A percentile compares a stretch with the other conserved stretches of the same genome.
These are phyloP conservation scores for Claviceps capensis DNA, from an alignment of 2,329 filamentous ascomycete species.

Conservation along the genomic window DNA sequence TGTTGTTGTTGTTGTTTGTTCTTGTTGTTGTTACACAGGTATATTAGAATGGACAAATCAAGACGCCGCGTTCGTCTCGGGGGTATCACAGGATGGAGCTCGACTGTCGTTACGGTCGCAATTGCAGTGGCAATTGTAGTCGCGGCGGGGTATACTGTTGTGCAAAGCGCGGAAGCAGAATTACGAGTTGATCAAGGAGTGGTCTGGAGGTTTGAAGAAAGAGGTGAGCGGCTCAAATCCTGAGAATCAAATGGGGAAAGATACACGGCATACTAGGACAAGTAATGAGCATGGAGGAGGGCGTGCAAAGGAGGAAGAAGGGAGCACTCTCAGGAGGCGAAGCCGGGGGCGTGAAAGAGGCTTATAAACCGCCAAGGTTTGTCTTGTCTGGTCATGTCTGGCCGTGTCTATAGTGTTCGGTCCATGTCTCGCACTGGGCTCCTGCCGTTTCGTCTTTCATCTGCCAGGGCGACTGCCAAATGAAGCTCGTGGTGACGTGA, in stretches of 20 bases:
- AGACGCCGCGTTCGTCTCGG: conserved; percentile 2
- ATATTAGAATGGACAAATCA: background rate
- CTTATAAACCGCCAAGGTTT: conserved; percentile 1
- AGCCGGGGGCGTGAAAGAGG: background rate
- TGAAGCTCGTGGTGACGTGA: conserved; percentile 10
- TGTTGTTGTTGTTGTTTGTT: background rate
- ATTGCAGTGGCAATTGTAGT: conserved; percentile 4
- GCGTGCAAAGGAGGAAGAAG: conserved; percentile 5
- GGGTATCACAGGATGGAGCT: conserved; percentile 17
- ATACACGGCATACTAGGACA: no score
- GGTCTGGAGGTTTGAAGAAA: no score
- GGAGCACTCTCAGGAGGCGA: background rate
- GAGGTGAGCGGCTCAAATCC: no score
- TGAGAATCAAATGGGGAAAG: conserved; percentile 3
- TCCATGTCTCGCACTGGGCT: background rate
- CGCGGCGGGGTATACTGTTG: conserved; percentile 10
- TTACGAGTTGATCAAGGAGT: background rate
- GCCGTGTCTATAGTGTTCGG: background rate
- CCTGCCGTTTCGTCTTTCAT: background rate
- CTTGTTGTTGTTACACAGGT: background rate
- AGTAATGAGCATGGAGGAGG: background rate
- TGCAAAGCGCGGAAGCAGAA: conserved; percentile 2
- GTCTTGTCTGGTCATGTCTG: background rate
- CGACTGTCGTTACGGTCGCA: background rate
- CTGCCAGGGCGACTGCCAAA: background rate